Evolutionary conservation across 2,329 filamentous ascomycete species (phyloP).

Genomic region (Geoglossum cookeanum): DNA sequence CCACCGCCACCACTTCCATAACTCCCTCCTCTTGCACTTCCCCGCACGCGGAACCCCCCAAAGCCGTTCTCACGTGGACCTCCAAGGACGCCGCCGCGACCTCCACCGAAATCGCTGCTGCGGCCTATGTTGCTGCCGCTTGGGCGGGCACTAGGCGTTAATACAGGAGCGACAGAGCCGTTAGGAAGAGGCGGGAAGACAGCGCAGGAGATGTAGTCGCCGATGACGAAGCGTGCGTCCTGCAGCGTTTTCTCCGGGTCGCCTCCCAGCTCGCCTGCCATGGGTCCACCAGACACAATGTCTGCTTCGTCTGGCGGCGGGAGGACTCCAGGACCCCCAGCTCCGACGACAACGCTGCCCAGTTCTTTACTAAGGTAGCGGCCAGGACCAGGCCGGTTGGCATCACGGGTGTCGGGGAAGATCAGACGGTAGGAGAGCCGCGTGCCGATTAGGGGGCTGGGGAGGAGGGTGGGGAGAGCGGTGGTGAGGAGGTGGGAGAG

Average conservation of each 20-base stretch:
- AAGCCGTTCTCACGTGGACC: neutral
- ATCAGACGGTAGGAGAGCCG: conserved; percentile 76
- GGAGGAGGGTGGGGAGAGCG: conserved; percentile 48
- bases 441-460: conserved; percentile 57
- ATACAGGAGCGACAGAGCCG: conserved; percentile 48
- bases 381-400: conserved; percentile 23
- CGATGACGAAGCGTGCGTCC: conserved; percentile 67
- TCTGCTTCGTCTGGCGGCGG: conserved; percentile 20
- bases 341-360: conserved; percentile 63
- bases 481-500: conserved; percentile 58
- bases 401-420: conserved; percentile 50
- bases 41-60: conserved; percentile 8
- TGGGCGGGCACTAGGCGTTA: conserved; percentile 20
- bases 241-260: conserved; percentile 55
- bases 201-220: conserved; percentile 72
- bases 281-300: conserved; percentile 18
- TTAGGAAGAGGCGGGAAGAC: conserved; percentile 57
- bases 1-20: neutral
- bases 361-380: conserved; percentile 64
- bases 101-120: neutral
- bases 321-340: conserved; percentile 26
- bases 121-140: neutral
- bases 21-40: neutral
- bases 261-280: conserved; percentile 26
- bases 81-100: neutral